phyloP scores from a whole-genome alignment of 23 red algal genomes.

The Porphyridium purpureum region DNA sequence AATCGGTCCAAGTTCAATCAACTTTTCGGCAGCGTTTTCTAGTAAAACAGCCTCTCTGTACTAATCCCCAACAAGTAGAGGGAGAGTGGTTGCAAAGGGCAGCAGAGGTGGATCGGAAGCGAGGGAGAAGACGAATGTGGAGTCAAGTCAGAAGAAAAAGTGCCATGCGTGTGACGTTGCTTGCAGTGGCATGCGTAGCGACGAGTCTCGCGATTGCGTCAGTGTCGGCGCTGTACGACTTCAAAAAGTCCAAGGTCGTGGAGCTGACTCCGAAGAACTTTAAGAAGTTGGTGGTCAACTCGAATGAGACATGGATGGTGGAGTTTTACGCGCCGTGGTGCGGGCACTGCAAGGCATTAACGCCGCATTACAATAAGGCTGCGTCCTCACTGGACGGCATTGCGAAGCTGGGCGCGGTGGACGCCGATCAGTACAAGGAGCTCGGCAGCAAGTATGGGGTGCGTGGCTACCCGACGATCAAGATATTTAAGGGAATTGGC shows the following conservation, averaged over 20 bases:
- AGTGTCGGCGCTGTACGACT: slow-evolving; percentile 19
- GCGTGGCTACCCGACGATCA: slow-evolving; percentile 71
- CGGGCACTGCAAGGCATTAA: slow-evolving; percentile 65
- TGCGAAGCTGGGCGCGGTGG: slow-evolving; percentile 54
- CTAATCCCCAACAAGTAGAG: too few relatives aligned
- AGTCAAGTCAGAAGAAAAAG: too few relatives aligned
- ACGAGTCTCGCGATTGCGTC: background rate
- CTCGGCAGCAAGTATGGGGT: slow-evolving; percentile 48
- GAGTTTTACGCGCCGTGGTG: slow-evolving; percentile 99
- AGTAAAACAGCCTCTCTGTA: too few relatives aligned
- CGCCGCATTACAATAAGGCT: slow-evolving; percentile 42
- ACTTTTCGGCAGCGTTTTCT: too few relatives aligned
- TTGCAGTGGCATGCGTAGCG: too few relatives aligned
- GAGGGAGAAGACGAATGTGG: too few relatives aligned
- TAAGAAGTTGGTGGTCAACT: slow-evolving; percentile 30
- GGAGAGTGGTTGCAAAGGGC: too few relatives aligned
- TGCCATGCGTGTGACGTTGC: too few relatives aligned
- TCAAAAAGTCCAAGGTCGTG: slow-evolving; percentile 14
- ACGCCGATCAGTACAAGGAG: slow-evolving; percentile 49
- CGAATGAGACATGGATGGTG: slow-evolving; percentile 58
- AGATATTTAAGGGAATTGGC: slow-evolving; percentile 54
- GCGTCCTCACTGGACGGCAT: slow-evolving; percentile 58
- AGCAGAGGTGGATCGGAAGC: too few relatives aligned
- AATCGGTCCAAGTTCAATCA: too few relatives aligned
- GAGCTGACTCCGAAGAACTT: slow-evolving; percentile 47